Evolutionary conservation across 768 basidiomycete genomes (phyloP).

Genomic region (Lactarius akahatsu): DNA sequence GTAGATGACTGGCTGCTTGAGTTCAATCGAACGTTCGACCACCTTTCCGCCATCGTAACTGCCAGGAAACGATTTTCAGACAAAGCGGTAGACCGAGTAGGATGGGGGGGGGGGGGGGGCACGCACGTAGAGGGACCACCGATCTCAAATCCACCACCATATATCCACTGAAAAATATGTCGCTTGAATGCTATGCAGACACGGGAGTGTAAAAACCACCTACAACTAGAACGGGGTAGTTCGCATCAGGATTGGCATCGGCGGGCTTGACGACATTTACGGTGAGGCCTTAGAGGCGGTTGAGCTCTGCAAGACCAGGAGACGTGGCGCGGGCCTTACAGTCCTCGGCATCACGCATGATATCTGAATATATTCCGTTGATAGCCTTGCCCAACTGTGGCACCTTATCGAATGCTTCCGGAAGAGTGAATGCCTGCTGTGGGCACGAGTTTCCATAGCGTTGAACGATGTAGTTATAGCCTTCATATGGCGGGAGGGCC

Average conservation of each 20-base stretch:
- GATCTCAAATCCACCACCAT: slow-evolving; percentile 30
- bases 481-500: slow-evolving; percentile 23
- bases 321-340: slow-evolving; percentile 24
- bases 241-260: not conserved
- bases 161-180: slow-evolving; percentile 30
- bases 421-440: slow-evolving; percentile 29
- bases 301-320: not conserved
- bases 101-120: too few relatives aligned
- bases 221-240: slow-evolving; percentile 34
- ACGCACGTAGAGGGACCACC: slow-evolving; percentile 19
- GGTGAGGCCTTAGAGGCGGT: slow-evolving; percentile 28
- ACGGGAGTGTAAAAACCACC: not conserved
- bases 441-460: slow-evolving; percentile 33
- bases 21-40: slow-evolving; percentile 31
- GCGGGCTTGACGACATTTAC: slow-evolving; percentile 33
- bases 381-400: not conserved
- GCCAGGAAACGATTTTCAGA: not conserved
- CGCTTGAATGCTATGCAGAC: not conserved
- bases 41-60: slow-evolving; percentile 31
- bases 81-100: not conserved
- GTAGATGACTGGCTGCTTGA: slow-evolving; percentile 31
- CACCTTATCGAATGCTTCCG: not conserved
- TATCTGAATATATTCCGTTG: not conserved
- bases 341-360: slow-evolving; percentile 28
- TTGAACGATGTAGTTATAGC: slow-evolving; percentile 20